Conservation (phyloP, 2,329 filamentous ascomycete species). For the Eurotiales sp. region DNA sequence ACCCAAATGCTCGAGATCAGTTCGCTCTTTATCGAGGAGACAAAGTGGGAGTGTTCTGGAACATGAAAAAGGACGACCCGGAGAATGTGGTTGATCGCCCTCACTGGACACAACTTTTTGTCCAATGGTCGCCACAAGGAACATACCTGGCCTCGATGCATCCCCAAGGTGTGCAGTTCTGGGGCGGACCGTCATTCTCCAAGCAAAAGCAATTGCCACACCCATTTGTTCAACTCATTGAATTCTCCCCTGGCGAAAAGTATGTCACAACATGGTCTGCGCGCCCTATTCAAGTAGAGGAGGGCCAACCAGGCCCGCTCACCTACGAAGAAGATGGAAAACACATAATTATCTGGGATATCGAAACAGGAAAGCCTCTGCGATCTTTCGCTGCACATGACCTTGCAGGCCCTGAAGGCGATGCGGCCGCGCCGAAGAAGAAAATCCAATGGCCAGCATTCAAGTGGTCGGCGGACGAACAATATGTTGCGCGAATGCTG, state of each 20-base stretch:
- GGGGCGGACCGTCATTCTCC: constrained; percentile 87
- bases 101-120: constrained; percentile 97
- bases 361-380: constrained; percentile 81
- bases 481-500: constrained; percentile 89
- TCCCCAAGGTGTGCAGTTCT: constrained; percentile 92
- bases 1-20: constrained; percentile 86
- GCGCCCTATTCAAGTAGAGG: constrained; percentile 85
- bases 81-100: constrained; percentile 87
- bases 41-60: constrained; percentile 93
- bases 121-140: constrained; percentile 95
- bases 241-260: constrained; percentile 89
- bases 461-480: constrained; percentile 98
- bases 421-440: constrained; percentile 67
- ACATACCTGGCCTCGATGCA: constrained; percentile 95
- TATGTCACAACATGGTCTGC: constrained; percentile 97
- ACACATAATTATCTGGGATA: constrained; percentile 99
- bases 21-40: constrained; percentile 93
- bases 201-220: constrained; percentile 91
- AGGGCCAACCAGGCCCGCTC: constrained; percentile 68
- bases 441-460: constrained; percentile 98
- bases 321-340: constrained; percentile 94
- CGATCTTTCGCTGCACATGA: constrained; percentile 93
- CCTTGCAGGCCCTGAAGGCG: constrained; percentile 54
- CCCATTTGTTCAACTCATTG: constrained; percentile 90
- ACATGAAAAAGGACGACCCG: constrained; percentile 88